Conservation (phyloP, 2,329 filamentous ascomycete species). For the Epichloe amarillans region DNA sequence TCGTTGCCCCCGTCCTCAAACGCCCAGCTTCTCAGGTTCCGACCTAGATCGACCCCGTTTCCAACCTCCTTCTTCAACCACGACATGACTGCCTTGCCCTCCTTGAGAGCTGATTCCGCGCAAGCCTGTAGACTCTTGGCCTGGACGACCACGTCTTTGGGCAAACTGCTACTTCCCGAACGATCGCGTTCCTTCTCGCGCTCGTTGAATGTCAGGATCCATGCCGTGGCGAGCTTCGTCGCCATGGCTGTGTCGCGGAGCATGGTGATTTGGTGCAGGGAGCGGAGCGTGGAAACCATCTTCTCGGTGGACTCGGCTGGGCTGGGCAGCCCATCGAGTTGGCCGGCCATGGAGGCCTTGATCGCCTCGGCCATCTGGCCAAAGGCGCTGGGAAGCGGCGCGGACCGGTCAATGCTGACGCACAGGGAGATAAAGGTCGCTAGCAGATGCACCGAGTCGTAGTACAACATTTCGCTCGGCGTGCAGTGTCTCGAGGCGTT, state of each 20-base stretch:
- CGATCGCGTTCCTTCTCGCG: conserved; percentile 26
- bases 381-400: conserved; percentile 13
- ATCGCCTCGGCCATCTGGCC: conserved; percentile 14
- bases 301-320: conserved; percentile 7
- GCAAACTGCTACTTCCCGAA: conserved; percentile 24
- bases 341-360: conserved; percentile 14
- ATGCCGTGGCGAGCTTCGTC: conserved; percentile 17
- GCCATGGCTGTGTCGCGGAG: conserved; percentile 26
- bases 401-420: conserved; percentile 12
- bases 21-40: conserved; percentile 15
- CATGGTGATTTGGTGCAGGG: conserved; percentile 23
- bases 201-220: conserved; percentile 24
- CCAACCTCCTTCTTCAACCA: conserved; percentile 18
- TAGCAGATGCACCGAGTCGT: conserved; percentile 29
- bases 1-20: conserved; percentile 13
- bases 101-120: conserved; percentile 18
- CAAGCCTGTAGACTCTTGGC: conserved; percentile 20
- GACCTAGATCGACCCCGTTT: conserved; percentile 13
- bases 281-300: conserved; percentile 16
- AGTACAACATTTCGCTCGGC: conserved; percentile 28
- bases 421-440: conserved; percentile 21
- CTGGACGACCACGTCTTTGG: conserved; percentile 22
- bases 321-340: conserved; percentile 10
- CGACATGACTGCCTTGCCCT: conserved; percentile 18
- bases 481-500: conserved; percentile 22